Evolutionary conservation across 768 basidiomycete species (phyloP).

Genomic region (Pulveroboletus frians): DNA sequence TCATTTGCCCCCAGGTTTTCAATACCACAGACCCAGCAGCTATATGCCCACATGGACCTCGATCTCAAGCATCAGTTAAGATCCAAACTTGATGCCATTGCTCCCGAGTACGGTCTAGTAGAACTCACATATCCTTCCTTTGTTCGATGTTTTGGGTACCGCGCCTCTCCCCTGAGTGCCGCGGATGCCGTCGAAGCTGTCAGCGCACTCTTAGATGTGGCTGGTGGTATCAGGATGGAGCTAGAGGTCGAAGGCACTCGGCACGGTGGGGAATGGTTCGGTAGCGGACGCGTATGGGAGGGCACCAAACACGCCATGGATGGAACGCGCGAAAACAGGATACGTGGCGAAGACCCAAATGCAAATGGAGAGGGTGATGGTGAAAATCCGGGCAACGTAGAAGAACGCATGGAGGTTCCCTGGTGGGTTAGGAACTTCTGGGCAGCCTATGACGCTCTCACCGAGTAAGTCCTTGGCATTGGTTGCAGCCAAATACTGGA

Average conservation of each 20-base stretch:
- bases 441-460: slow-evolving; percentile 87
- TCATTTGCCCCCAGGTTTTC: slow-evolving; percentile 66
- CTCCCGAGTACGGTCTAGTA: slow-evolving; percentile 91
- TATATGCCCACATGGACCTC: slow-evolving; percentile 94
- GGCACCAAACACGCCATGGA: slow-evolving; percentile 37
- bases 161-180: slow-evolving; percentile 81
- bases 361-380: slow-evolving; percentile 24
- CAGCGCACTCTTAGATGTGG: slow-evolving; percentile 83
- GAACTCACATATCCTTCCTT: slow-evolving; percentile 95
- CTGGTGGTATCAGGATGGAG: slow-evolving; percentile 85
- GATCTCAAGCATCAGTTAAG: slow-evolving; percentile 80
- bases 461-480: slow-evolving; percentile 58
- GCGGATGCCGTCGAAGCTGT: slow-evolving; percentile 92
- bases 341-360: slow-evolving; percentile 27
- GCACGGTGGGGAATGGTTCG: slow-evolving; percentile 96
- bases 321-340: slow-evolving; percentile 28
- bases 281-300: slow-evolving; percentile 76
- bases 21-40: slow-evolving; percentile 88
- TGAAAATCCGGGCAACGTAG: slow-evolving; percentile 26
- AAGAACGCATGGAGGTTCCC: slow-evolving; percentile 45
- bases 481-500: not conserved
- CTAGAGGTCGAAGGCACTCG: slow-evolving; percentile 83
- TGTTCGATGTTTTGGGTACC: slow-evolving; percentile 86
- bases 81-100: slow-evolving; percentile 79
- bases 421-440: slow-evolving; percentile 96